Evolutionary conservation across 345 rosid genomes (phyloP).

Genomic region (Citrus trifoliata): DNA sequence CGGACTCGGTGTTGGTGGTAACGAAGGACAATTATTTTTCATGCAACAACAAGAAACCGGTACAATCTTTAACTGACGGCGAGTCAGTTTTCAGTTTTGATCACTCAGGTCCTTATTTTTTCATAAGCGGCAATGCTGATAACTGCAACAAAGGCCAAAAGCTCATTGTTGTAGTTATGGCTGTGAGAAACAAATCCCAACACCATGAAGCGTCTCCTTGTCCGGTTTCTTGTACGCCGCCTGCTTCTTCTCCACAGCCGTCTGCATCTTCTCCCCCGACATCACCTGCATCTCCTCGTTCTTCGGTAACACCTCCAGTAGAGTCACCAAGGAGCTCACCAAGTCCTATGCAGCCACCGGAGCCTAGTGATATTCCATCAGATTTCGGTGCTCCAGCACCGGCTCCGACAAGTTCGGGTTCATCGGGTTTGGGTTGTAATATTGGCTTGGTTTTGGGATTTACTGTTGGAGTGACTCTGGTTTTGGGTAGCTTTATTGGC

Average conservation of each 20-base stretch:
- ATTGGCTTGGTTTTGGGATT: slow-evolving; percentile 18
- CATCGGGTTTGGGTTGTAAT: slow-evolving; percentile 11
- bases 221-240: slow-evolving; percentile 2
- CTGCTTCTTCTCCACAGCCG: not conserved
- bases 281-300: not conserved
- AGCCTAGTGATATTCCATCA: slow-evolving; percentile 1
- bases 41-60: slow-evolving; percentile 59
- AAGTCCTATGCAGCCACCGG: not conserved
- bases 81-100: slow-evolving; percentile 51
- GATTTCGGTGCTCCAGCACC: not conserved
- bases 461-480: slow-evolving; percentile 17
- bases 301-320: not conserved
- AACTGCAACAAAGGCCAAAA: slow-evolving; percentile 70
- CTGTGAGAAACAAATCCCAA: slow-evolving; percentile 34
- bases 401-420: slow-evolving; percentile 32
- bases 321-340: slow-evolving; percentile 13
- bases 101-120: slow-evolving; percentile 77
- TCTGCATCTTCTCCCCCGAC: slow-evolving; percentile 4
- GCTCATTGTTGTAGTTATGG: slow-evolving; percentile 56
- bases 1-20: slow-evolving; percentile 68
- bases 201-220: slow-evolving; percentile 22
- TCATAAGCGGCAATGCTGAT: slow-evolving; percentile 64
- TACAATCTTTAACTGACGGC: slow-evolving; percentile 49
- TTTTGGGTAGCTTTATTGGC: slow-evolving; percentile 22
- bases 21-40: slow-evolving; percentile 44